Base-by-base conservation (phyloP, 495 filamentous ascomycete genomes). In the Aspergillus carlsbadensis region DNA sequence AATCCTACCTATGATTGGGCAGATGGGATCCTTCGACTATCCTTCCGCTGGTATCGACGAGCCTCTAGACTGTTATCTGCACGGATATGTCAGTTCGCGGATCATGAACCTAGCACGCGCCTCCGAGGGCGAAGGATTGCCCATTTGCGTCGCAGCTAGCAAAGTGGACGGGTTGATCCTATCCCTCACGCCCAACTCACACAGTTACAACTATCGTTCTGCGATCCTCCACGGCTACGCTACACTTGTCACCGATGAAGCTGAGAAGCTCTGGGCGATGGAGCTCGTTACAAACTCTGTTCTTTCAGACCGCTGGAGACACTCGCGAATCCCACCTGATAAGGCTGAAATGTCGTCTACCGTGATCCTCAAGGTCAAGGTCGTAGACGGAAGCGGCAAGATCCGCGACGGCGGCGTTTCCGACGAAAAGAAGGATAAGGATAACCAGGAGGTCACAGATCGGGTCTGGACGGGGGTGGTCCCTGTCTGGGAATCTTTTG, bases 161-260 rank as follows among this genome's bases (percentile, higher is more conserved):
- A 80, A 79, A 56, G 70, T 92, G 13, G 89, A 92, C 72, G 90
- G 90, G 18, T 70, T 92, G 10, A 83, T 93, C 33, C 78, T 95
- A 14, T 79, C 88, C 7, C 79, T 93, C 67, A 87, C 90, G 0
- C 90, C 92, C 22, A 87, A 87, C 71, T 76, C 78, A 18, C 90
- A 96, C 75, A 89, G 81, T 67, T 92, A 89, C 77, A 96, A 96
- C 75, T 96, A 94, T 74, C 90, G 91, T 63, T 90, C 86, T 39
- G 91, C 88, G 6, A 71, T 89, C 14, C 77, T 95, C 22, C 89
- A 92, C 65, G 92, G 92, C 5, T 82, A 84, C 64, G 92, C 89
- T 11, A 71, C 62, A 1, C 64, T 88, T 10, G 90, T 96, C 18
- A 81, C 78, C 14, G 81, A 85, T 51, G 65, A 70, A 2, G 81